Conservation (phyloP, 2,329 filamentous ascomycete species). For the Alternaria postmessia region DNA sequence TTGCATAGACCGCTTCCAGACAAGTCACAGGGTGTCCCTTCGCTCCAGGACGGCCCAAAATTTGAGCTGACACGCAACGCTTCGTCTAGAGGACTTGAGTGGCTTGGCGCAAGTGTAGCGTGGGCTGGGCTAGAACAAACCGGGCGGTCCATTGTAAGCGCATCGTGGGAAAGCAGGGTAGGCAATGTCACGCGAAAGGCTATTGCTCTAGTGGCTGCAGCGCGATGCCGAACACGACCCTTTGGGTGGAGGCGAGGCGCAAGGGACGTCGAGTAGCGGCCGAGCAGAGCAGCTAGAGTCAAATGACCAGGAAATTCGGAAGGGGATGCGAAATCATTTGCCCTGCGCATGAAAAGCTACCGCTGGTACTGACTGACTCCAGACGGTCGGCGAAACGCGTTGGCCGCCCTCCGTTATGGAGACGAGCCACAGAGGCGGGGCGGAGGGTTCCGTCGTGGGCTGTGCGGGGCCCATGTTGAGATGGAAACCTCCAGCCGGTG, state of each 20-base stretch:
- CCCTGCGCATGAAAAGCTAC: constrained; percentile 15
- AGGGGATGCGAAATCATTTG: constrained; percentile 19
- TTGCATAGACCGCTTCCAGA: constrained; percentile 38
- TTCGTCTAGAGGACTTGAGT: constrained; percentile 23
- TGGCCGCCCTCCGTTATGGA: constrained; percentile 33
- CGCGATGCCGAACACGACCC: constrained; percentile 19
- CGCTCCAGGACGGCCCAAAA: constrained; percentile 31
- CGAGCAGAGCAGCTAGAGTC: constrained; percentile 7
- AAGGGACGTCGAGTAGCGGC: constrained; percentile 8
- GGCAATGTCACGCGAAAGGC: constrained; percentile 28
- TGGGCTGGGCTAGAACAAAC: constrained; percentile 26
- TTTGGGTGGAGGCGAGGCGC: constrained; percentile 16
- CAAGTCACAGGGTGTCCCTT: constrained; percentile 38
- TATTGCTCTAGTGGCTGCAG: constrained; percentile 31
- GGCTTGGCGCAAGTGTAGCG: constrained; percentile 31
- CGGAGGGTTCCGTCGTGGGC: constrained; percentile 15
- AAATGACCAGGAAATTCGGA: constrained; percentile 14
- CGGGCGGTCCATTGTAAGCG: constrained; percentile 19
- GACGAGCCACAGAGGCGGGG: constrained; percentile 15
- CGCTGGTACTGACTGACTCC: constrained; percentile 17
- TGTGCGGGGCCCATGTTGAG: constrained; percentile 20
- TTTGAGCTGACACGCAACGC: constrained; percentile 43
- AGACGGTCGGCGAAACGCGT: constrained; percentile 37
- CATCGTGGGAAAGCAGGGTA: constrained; percentile 26
- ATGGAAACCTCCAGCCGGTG: constrained; percentile 15